Percentiles rank a stretch among this genome's conserved stretches.
phyloP scores from a whole-genome alignment of 306 rosid genomes.

The Lagenaria siceraria region DNA sequence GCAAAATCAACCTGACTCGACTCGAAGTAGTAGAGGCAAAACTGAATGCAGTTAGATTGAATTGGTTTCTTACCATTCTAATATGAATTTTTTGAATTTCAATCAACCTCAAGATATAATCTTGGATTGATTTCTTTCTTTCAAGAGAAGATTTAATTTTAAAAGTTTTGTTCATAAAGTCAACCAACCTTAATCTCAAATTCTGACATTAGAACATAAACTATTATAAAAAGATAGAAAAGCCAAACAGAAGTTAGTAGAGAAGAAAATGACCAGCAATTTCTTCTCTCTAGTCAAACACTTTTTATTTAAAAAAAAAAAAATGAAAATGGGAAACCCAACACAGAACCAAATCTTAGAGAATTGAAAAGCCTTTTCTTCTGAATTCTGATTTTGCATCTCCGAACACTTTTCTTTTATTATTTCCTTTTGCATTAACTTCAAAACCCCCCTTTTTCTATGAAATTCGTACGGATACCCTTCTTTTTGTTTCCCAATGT shows the following conservation, averaged over 20 bases:
- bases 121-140: too few species aligned
- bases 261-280: not conserved
- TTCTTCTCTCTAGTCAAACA: not conserved
- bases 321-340: not conserved
- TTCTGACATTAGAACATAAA: not conserved
- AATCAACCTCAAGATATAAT: too few species aligned
- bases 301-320: not conserved
- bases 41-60: too few species aligned
- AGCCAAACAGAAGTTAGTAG: not conserved
- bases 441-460: not conserved
- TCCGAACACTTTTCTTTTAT: not conserved
- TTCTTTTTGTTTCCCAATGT: constrained; percentile 8
- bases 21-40: too few species aligned
- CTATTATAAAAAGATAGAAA: not conserved
- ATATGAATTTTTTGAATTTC: too few species aligned
- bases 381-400: not conserved
- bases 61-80: too few species aligned
- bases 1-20: too few species aligned
- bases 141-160: too few species aligned
- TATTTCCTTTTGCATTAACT: not conserved
- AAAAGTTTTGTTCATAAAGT: not conserved
- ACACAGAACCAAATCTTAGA: not conserved
- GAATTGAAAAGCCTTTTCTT: not conserved
- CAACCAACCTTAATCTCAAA: not conserved
- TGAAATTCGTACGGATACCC: not conserved